Evolutionary conservation across 495 filamentous ascomycete species (phyloP).

Genomic region (Trichoderma gamsii): DNA sequence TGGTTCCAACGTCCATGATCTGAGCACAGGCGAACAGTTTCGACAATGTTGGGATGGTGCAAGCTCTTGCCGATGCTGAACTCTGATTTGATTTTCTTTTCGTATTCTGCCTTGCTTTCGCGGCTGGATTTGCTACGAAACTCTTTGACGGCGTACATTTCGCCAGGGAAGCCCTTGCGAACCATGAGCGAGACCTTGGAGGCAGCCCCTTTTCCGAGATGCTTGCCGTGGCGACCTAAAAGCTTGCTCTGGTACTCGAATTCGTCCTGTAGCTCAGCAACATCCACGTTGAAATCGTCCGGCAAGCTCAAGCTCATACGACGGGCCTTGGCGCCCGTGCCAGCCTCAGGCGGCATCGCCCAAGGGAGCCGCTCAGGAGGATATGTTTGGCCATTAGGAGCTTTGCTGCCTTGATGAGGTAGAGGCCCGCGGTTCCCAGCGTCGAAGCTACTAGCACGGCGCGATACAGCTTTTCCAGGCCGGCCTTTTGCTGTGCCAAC

Average conservation of each 20-base stretch:
- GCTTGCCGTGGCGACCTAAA: slow-evolving; percentile 54
- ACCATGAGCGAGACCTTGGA: slow-evolving; percentile 67
- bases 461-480: slow-evolving; percentile 17
- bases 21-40: slow-evolving; percentile 63
- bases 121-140: slow-evolving; percentile 58
- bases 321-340: slow-evolving; percentile 60
- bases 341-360: slow-evolving; percentile 51
- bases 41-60: slow-evolving; percentile 73
- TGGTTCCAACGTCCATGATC: slow-evolving; percentile 65
- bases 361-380: slow-evolving; percentile 32
- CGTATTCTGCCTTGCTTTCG: slow-evolving; percentile 61
- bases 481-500: slow-evolving; percentile 15
- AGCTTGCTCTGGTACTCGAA: slow-evolving; percentile 54
- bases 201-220: slow-evolving; percentile 65
- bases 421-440: slow-evolving; percentile 17
- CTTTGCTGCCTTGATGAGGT: slow-evolving; percentile 15
- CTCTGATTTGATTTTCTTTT: slow-evolving; percentile 74
- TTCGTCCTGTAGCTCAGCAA: slow-evolving; percentile 53
- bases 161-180: slow-evolving; percentile 45
- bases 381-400: background rate
- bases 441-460: slow-evolving; percentile 36
- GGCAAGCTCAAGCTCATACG: slow-evolving; percentile 57
- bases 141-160: slow-evolving; percentile 71
- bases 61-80: slow-evolving; percentile 70
- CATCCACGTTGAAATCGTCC: slow-evolving; percentile 58